Evolutionary conservation across 2,329 filamentous ascomycete species (phyloP), one percentile per base, ranked within the genome.

Genomic region (Sphaceloma murrayae): DNA sequence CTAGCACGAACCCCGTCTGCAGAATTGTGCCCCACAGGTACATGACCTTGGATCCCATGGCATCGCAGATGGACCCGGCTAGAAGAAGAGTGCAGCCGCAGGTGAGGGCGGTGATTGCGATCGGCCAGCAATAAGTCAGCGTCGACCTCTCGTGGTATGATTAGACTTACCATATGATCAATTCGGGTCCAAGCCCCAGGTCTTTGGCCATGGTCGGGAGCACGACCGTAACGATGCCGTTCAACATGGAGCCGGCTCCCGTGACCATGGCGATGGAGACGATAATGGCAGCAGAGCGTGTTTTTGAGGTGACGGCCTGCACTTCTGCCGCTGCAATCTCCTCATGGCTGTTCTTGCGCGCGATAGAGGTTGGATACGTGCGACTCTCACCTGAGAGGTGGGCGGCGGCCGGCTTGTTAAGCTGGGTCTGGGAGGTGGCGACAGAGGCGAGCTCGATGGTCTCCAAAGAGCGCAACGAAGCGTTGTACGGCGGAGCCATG

Each of bases 61-160:
- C 64, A 55, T 75, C 70, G 3, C 68, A 63, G 8, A 74, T 54
- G 2, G 71, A 68, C 2, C 72, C 71, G 2, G 65, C 62, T 1
- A 73, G 54, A 0, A 74, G 59, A 1, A 75, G 63, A 2, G 68
- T 67, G 42, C 68, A 69, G 34, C 67, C 68, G 39, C 67, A 66
- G 0, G 68, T 68, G 10, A 73, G 43, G 8, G 52, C 48, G 8
- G 51, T 46, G 18, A 55, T 44, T 47, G 57, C 19, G 58, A 57
- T 3, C 52, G 58, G 31, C 63, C 56, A 43, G 52, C 5, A 18
- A 4, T 31, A 26, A 14, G 34, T 31, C 13, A 33, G 9, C 7
- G 4, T 27, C 26, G n/a, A 18, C 6, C 6, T 27, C 14, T 11
- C n/a, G 26, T 9, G n/a, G 5, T 14, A 18, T 16, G 21, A 6